Conservation (phyloP, 2,329 filamentous ascomycete species). For the Penicillium sp. region DNA sequence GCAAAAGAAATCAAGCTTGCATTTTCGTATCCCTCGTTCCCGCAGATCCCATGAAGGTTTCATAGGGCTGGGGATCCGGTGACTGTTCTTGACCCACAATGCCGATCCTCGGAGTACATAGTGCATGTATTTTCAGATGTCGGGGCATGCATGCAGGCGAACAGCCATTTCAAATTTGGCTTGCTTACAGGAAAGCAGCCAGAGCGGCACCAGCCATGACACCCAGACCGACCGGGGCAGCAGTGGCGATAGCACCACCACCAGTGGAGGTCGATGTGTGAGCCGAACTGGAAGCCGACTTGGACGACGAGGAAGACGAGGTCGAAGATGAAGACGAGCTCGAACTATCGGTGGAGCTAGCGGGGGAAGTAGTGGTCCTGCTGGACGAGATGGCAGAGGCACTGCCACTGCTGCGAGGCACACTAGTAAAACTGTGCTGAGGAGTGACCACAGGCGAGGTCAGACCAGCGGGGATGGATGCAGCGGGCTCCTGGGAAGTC, state of each 20-base stretch:
- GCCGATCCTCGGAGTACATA: too few relatives aligned
- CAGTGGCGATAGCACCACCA: slow-evolving; percentile 34
- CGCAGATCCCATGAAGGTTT: not conserved
- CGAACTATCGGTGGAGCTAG: slow-evolving; percentile 12
- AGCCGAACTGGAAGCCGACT: not conserved
- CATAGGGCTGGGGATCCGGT: not conserved
- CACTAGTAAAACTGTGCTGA: slow-evolving; percentile 16
- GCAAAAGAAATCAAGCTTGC: slow-evolving; percentile 8
- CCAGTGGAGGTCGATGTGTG: slow-evolving; percentile 25
- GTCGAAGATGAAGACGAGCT: slow-evolving; percentile 15
- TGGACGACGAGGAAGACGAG: slow-evolving; percentile 9
- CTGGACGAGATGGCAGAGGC: slow-evolving; percentile 16
- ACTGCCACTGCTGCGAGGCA: slow-evolving; percentile 23
- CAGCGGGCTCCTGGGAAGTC: slow-evolving; percentile 33
- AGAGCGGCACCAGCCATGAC: slow-evolving; percentile 41
- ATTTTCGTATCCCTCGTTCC: slow-evolving; percentile 20
- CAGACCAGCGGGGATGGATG: slow-evolving; percentile 41
- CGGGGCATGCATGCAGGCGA: too few relatives aligned
- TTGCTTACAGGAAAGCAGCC: slow-evolving; percentile 39
- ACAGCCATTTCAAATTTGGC: too few relatives aligned
- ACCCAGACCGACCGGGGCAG: slow-evolving; percentile 32
- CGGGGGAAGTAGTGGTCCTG: slow-evolving; percentile 3
- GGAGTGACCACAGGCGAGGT: slow-evolving; percentile 25
- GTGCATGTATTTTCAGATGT: too few relatives aligned
- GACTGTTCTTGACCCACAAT: not conserved